phyloP scores from a whole-genome alignment of 1,139 yeast genomes.

The Yamadazyma atmosphaerica region DNA sequence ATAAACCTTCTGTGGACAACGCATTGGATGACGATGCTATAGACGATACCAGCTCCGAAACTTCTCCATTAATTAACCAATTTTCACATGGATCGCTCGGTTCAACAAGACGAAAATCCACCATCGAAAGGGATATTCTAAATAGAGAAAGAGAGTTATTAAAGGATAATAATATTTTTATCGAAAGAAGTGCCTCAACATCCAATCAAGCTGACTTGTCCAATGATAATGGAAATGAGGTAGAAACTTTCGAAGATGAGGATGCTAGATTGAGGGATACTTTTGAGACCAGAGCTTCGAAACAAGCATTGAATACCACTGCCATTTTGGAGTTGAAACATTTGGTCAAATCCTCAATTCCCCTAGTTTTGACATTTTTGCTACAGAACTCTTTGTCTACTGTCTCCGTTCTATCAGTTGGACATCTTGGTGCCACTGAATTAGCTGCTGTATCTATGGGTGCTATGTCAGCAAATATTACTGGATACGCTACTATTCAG shows the following conservation, averaged over 20 bases:
- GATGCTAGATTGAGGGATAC: conserved; percentile 30
- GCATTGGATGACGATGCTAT: conserved; percentile 11
- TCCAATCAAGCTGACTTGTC: neutral
- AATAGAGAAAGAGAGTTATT: conserved; percentile 40
- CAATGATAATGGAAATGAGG: neutral
- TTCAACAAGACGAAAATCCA: conserved; percentile 19
- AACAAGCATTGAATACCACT: conserved; percentile 25
- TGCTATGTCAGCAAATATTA: conserved; percentile 61
- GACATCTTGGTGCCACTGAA: conserved; percentile 58
- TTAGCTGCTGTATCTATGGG: conserved; percentile 63
- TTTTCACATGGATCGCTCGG: conserved; percentile 12
- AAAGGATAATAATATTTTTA: conserved; percentile 26
- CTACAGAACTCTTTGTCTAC: conserved; percentile 57
- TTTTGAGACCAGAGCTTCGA: conserved; percentile 37
- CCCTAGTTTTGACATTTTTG: conserved; percentile 53
- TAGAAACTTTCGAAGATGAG: conserved; percentile 19
- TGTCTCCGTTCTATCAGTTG: conserved; percentile 58
- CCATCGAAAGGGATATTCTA: conserved; percentile 28
- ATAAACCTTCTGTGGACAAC: conserved; percentile 10
- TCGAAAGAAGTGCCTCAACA: neutral
- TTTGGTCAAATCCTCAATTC: conserved; percentile 46
- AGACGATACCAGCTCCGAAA: conserved; percentile 10
- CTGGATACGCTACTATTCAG: conserved; percentile 59
- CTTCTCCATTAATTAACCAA: conserved; percentile 16
- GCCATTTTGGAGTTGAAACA: conserved; percentile 36